phyloP scores from a whole-genome alignment of 2,329 filamentous ascomycete species.

The Periconia sp. region DNA sequence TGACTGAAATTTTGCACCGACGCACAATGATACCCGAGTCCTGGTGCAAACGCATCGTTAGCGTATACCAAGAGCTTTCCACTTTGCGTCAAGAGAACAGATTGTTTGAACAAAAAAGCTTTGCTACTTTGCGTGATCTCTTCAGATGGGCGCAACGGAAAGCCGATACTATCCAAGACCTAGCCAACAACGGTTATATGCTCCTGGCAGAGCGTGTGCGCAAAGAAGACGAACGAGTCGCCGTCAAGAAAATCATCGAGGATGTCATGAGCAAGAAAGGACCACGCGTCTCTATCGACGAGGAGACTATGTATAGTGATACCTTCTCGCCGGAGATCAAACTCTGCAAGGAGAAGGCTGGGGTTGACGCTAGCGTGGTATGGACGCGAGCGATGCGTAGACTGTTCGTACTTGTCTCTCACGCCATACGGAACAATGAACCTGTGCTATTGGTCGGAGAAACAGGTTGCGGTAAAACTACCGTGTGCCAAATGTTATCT shows the following conservation, averaged over 20 bases:
- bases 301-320: slow-evolving; percentile 68
- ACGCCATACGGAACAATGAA: slow-evolving; percentile 86
- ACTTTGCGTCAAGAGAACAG: slow-evolving; percentile 85
- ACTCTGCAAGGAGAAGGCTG: slow-evolving; percentile 27
- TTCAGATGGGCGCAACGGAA: slow-evolving; percentile 91
- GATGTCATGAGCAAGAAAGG: slow-evolving; percentile 70
- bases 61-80: slow-evolving; percentile 91
- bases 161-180: slow-evolving; percentile 82
- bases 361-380: slow-evolving; percentile 58
- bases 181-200: slow-evolving; percentile 95
- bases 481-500: slow-evolving; percentile 88
- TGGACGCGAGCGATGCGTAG: slow-evolving; percentile 96
- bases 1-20: slow-evolving; percentile 87
- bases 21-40: slow-evolving; percentile 87
- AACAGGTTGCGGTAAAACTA: slow-evolving; percentile 97
- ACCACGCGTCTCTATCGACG: slow-evolving; percentile 71
- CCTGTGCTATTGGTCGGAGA: slow-evolving; percentile 94
- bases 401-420: slow-evolving; percentile 83
- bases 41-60: slow-evolving; percentile 87
- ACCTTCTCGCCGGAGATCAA: slow-evolving; percentile 40
- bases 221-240: slow-evolving; percentile 81
- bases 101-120: slow-evolving; percentile 95
- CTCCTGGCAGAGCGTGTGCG: slow-evolving; percentile 90
- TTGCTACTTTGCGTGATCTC: slow-evolving; percentile 91
- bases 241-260: slow-evolving; percentile 87